phyloP scores from a whole-genome alignment of 2,329 filamentous ascomycete species.

The Xylariaceae sp. region DNA sequence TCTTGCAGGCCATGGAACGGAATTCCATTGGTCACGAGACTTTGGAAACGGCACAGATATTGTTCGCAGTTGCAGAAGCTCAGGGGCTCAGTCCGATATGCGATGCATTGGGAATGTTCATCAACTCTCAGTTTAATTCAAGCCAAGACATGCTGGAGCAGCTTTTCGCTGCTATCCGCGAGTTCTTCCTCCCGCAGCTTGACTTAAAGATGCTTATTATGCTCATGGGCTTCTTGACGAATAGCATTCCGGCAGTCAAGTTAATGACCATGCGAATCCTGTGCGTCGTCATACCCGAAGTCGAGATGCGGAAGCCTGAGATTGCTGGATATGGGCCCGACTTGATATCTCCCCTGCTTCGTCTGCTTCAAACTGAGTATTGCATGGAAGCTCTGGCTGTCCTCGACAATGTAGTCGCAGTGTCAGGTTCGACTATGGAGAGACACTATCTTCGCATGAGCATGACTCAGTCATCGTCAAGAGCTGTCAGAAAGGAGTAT shows the following conservation, averaged over 20 bases:
- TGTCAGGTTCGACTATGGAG: conserved; percentile 87
- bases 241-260: conserved; percentile 84
- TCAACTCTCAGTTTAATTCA: conserved; percentile 59
- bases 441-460: conserved; percentile 96
- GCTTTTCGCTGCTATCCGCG: conserved; percentile 66
- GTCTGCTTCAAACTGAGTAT: conserved; percentile 85
- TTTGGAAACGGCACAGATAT: conserved; percentile 59
- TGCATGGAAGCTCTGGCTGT: conserved; percentile 90
- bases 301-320: conserved; percentile 88
- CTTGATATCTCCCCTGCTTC: conserved; percentile 84
- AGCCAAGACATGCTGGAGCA: conserved; percentile 72
- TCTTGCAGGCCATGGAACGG: conserved; percentile 73
- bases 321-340: conserved; percentile 89
- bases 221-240: conserved; percentile 85
- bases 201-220: conserved; percentile 86
- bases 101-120: conserved; percentile 64
- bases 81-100: conserved; percentile 65
- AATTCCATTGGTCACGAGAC: conserved; percentile 50
- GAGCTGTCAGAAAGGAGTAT: conserved; percentile 85
- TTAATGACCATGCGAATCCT: conserved; percentile 89
- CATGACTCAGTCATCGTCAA: conserved; percentile 85
- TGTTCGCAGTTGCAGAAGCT: conserved; percentile 67
- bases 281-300: conserved; percentile 75
- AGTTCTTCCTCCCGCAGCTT: conserved; percentile 72
- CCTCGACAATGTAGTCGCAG: conserved; percentile 90